Conservation (phyloP, 2,329 filamentous ascomycete species). For the Lasiodiplodia theobromae region DNA sequence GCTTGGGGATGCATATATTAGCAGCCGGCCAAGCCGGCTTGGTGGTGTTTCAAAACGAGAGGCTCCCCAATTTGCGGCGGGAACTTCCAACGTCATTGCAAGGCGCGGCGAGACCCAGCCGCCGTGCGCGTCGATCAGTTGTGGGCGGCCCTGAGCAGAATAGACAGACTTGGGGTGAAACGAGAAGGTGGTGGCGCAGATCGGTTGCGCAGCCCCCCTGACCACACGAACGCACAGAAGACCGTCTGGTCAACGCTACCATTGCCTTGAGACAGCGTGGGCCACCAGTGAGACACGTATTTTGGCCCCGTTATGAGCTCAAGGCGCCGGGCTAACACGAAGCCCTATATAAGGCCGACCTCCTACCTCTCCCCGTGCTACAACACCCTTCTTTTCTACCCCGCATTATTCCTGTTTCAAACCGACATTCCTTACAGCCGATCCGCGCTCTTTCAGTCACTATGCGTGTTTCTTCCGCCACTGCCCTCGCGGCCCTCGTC, state of each 20-base stretch:
- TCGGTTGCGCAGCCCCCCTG: slow-evolving; percentile 16
- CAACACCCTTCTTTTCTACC: slow-evolving; percentile 1
- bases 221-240: slow-evolving; percentile 11
- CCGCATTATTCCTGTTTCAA: slow-evolving; percentile 5
- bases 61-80: neutral
- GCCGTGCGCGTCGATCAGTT: neutral
- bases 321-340: neutral
- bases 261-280: slow-evolving; percentile 18
- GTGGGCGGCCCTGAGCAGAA: slow-evolving; percentile 3
- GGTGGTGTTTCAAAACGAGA: neutral
- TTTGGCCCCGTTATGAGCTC: neutral
- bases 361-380: neutral
- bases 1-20: neutral
- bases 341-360: slow-evolving; percentile 11
- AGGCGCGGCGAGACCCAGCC: neutral
- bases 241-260: slow-evolving; percentile 1
- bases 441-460: neutral
- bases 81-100: neutral
- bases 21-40: too few species aligned
- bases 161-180: slow-evolving; percentile 13
- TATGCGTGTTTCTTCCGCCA: slow-evolving; percentile 9
- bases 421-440: slow-evolving; percentile 15
- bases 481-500: slow-evolving; percentile 8
- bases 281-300: slow-evolving; percentile 15
- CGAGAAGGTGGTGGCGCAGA: neutral